A percentile compares a stretch with the other conserved stretches of the same genome.
These are phyloP conservation scores for Ananas comosus DNA, from an alignment of 176 grass and related monocot species.

Conservation along the genomic window DNA sequence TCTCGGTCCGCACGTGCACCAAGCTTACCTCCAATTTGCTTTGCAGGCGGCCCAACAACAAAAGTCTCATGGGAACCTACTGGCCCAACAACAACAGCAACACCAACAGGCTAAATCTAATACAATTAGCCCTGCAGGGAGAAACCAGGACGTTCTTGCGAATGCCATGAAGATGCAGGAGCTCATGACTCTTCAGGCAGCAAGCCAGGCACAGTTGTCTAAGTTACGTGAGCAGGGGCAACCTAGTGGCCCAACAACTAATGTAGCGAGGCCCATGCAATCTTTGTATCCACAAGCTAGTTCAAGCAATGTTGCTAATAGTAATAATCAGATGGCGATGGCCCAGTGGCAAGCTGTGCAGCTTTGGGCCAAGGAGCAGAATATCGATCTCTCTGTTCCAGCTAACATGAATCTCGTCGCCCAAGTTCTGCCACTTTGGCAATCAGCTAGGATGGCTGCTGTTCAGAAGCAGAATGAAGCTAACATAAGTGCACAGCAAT, in stretches of 20 bases:
- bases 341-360: conserved; percentile 76
- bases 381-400: conserved; percentile 80
- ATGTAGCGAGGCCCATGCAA: conserved; percentile 42
- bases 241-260: conserved; percentile 14
- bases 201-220: conserved; percentile 22
- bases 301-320: conserved; percentile 23
- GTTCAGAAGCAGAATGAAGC: conserved; percentile 61
- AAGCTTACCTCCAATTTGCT: conserved; percentile 61
- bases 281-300: conserved; percentile 30
- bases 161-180: conserved; percentile 76
- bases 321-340: conserved; percentile 41
- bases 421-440: conserved; percentile 67
- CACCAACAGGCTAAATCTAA: conserved; percentile 60
- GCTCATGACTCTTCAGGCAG: conserved; percentile 51
- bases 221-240: conserved; percentile 41
- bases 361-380: conserved; percentile 81
- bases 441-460: conserved; percentile 43
- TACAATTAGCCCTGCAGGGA: conserved; percentile 34
- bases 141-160: conserved; percentile 47
- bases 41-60: conserved; percentile 69
- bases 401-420: conserved; percentile 64
- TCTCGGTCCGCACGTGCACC: conserved; percentile 30
- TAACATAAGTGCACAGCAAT: conserved; percentile 38
- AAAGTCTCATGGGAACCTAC: conserved; percentile 54
- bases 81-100: conserved; percentile 24